Conservation (phyloP, 1,284 basidiomycete genomes). For the Ceratobasidium sp. region DNA sequence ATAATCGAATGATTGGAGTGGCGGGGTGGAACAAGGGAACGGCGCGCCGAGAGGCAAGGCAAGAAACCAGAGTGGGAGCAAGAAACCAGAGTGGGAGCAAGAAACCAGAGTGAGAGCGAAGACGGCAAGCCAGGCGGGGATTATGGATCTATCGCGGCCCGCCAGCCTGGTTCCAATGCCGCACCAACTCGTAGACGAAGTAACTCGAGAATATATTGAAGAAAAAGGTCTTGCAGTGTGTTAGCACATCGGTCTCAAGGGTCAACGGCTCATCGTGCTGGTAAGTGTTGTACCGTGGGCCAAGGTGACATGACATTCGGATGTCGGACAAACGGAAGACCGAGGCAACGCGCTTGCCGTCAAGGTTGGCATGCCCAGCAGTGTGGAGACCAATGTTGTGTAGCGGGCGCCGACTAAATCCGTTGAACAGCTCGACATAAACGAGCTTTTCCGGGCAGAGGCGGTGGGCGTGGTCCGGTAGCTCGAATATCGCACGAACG, state of each 20-base stretch:
- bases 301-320: conserved; percentile 19
- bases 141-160: no score
- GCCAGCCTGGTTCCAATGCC: conserved; percentile 14
- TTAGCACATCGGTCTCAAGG: not conserved
- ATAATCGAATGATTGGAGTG: no score
- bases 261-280: not conserved
- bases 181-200: conserved; percentile 13
- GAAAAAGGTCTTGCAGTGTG: not conserved
- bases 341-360: not conserved
- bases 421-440: conserved; percentile 31
- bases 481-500: conserved; percentile 11
- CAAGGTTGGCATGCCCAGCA: not conserved
- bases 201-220: conserved; percentile 13
- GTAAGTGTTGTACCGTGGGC: conserved; percentile 1
- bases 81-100: no score
- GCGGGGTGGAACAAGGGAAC: no score
- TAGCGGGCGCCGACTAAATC: not conserved
- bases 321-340: not conserved
- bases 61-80: no score
- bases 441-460: not conserved
- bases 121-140: no score
- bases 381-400: not conserved
- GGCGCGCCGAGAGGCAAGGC: no score
- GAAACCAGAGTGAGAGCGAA: no score
- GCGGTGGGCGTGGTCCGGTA: not conserved